These are phyloP conservation scores for Boletus sp. DNA, from an alignment of 768 basidiomycete species.

Conservation along the genomic window DNA sequence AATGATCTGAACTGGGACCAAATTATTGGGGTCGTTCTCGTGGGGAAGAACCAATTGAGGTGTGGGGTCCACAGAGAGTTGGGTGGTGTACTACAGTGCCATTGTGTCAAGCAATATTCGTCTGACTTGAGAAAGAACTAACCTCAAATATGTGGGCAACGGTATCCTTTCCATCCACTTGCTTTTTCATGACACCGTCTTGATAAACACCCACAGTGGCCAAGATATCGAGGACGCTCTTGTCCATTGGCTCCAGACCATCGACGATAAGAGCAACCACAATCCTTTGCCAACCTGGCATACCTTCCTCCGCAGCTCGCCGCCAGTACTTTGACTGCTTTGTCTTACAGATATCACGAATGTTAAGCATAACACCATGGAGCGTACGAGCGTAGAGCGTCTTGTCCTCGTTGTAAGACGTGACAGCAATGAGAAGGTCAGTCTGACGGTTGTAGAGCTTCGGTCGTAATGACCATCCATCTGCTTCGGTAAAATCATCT, in stretches of 20 bases:
- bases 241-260: slow-evolving; percentile 94
- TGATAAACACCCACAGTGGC: slow-evolving; percentile 92
- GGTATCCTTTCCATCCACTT: slow-evolving; percentile 82
- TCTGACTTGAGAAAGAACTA: slow-evolving; percentile 9
- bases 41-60: slow-evolving; percentile 91
- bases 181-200: slow-evolving; percentile 93
- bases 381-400: slow-evolving; percentile 87
- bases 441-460: slow-evolving; percentile 87
- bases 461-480: slow-evolving; percentile 81
- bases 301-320: slow-evolving; percentile 75
- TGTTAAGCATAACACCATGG: slow-evolving; percentile 96
- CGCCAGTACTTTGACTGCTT: slow-evolving; percentile 94
- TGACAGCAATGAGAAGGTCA: slow-evolving; percentile 91
- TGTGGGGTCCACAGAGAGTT: slow-evolving; percentile 87
- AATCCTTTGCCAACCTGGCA: slow-evolving; percentile 88
- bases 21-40: slow-evolving; percentile 83
- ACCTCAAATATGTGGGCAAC: slow-evolving; percentile 97
- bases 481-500: slow-evolving; percentile 76
- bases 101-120: slow-evolving; percentile 2
- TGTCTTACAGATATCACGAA: slow-evolving; percentile 95
- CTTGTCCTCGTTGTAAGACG: slow-evolving; percentile 92
- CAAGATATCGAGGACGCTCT: slow-evolving; percentile 83
- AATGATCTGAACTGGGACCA: slow-evolving; percentile 91
- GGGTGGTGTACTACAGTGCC: slow-evolving; percentile 80
- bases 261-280: slow-evolving; percentile 88